Evolutionary conservation across 2,329 filamentous ascomycete species (phyloP).

Genomic region (Exutisphaerella laricina): DNA sequence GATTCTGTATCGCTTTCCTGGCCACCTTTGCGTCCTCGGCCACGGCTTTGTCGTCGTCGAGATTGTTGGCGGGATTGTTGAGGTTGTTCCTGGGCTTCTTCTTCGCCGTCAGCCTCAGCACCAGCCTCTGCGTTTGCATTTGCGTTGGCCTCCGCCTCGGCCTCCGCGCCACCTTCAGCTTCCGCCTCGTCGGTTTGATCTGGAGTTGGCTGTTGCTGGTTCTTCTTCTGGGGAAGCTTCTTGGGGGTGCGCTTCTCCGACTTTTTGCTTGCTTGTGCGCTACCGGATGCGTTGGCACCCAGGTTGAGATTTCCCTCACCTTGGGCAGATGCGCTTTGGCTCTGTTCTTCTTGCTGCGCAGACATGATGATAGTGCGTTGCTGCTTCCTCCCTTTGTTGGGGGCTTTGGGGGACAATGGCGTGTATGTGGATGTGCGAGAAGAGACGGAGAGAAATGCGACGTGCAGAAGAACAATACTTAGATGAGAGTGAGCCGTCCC

Average conservation of each 20-base stretch:
- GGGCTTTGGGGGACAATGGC: neutral
- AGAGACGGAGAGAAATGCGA: slow-evolving; percentile 3
- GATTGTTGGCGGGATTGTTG: slow-evolving; percentile 38
- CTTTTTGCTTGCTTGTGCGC: slow-evolving; percentile 35
- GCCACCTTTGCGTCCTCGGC: slow-evolving; percentile 42
- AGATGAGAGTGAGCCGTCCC: slow-evolving; percentile 9
- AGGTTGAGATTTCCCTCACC: slow-evolving; percentile 26
- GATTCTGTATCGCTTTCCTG: slow-evolving; percentile 50
- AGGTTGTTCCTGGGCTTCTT: slow-evolving; percentile 40
- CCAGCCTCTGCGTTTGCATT: slow-evolving; percentile 37
- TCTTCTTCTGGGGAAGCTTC: slow-evolving; percentile 45
- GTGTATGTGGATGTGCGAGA: slow-evolving; percentile 4
- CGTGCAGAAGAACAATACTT: slow-evolving; percentile 13
- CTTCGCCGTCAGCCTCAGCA: slow-evolving; percentile 31
- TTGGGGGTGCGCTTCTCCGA: slow-evolving; percentile 43
- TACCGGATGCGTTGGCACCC: slow-evolving; percentile 28
- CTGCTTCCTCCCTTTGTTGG: neutral
- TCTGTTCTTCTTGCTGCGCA: slow-evolving; percentile 22
- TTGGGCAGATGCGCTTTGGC: slow-evolving; percentile 18
- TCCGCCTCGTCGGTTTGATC: slow-evolving; percentile 41
- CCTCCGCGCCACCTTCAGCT: slow-evolving; percentile 36
- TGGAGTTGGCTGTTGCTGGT: slow-evolving; percentile 45
- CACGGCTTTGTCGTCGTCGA: slow-evolving; percentile 46
- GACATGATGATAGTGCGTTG: slow-evolving; percentile 17
- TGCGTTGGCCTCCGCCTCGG: slow-evolving; percentile 30